phyloP scores from a whole-genome alignment of 805 yeast species.

The Suhomyces tanzawaensis region DNA sequence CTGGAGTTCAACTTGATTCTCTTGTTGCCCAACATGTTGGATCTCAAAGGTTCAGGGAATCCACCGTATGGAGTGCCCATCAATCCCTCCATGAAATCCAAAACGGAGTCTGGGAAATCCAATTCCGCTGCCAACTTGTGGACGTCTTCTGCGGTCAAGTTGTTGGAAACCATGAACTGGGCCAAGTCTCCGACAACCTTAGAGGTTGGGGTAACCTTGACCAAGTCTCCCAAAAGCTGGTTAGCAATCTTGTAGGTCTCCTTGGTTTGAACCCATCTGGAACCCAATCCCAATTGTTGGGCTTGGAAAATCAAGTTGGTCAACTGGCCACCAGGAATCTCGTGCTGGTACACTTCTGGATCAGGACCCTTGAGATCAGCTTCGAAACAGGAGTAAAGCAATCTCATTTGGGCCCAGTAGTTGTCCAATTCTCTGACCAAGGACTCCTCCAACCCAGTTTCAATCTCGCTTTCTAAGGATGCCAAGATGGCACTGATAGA shows the following conservation, averaged over 20 bases:
- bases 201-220: conserved; percentile 99
- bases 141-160: conserved; percentile 82
- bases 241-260: conserved; percentile 92
- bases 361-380: conserved; percentile 99
- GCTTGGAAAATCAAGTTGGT: conserved; percentile 98
- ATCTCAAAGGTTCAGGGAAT: conserved; percentile 98
- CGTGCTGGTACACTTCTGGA: conserved; percentile 98
- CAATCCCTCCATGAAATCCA: conserved; percentile 98
- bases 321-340: conserved; percentile 99
- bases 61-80: conserved; percentile 99
- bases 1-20: conserved; percentile 84
- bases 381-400: conserved; percentile 93
- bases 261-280: conserved; percentile 95
- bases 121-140: conserved; percentile 80
- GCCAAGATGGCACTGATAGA: conserved; percentile 91
- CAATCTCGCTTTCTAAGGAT: conserved; percentile 81
- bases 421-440: conserved; percentile 81
- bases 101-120: conserved; percentile 98
- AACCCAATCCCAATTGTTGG: conserved; percentile 96
- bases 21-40: conserved; percentile 86
- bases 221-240: conserved; percentile 88
- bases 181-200: conserved; percentile 99
- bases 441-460: conserved; percentile 65
- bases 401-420: conserved; percentile 99
- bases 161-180: conserved; percentile 98